phyloP scores from a whole-genome alignment of 129 eudicot genomes.

The Solidago caesia region DNA sequence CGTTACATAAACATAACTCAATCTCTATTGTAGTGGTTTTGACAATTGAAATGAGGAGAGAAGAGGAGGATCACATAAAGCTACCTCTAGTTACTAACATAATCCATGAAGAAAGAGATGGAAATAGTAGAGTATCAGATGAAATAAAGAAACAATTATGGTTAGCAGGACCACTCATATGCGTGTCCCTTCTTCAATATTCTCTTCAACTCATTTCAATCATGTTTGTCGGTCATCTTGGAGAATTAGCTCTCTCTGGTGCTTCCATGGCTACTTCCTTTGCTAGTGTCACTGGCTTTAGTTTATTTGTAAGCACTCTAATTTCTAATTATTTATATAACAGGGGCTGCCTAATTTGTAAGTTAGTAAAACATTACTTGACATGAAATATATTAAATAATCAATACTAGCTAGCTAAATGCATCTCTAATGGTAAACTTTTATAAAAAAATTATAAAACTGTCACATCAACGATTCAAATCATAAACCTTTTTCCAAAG shows the following conservation, averaged over 20 bases:
- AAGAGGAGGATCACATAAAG: slow-evolving; percentile 11
- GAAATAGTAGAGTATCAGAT: slow-evolving; percentile 14
- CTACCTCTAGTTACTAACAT: slow-evolving; percentile 4
- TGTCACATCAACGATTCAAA: too few species aligned
- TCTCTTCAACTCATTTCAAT: slow-evolving; percentile 61
- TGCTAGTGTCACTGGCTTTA: slow-evolving; percentile 73
- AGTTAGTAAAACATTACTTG: not conserved
- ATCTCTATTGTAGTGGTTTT: not conserved
- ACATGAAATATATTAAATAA: too few species aligned
- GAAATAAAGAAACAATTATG: slow-evolving; percentile 66
- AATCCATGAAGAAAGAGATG: slow-evolving; percentile 7
- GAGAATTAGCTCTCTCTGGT: slow-evolving; percentile 74
- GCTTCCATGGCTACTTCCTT: slow-evolving; percentile 89
- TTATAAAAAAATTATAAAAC: too few species aligned
- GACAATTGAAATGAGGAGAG: slow-evolving; percentile 23
- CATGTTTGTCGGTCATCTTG: slow-evolving; percentile 89
- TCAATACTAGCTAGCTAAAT: too few species aligned
- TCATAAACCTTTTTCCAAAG: too few species aligned
- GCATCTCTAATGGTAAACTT: too few species aligned
- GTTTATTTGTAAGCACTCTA: slow-evolving; percentile 49
- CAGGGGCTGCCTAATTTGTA: not conserved
- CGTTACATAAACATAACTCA: not conserved
- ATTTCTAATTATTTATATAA: not conserved
- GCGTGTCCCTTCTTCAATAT: slow-evolving; percentile 62
- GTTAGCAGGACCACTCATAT: slow-evolving; percentile 75